Evolutionary conservation across 2,329 filamentous ascomycete genomes (phyloP), one percentile per base, ranked within the genome.

Genomic region (Parascedosporium putredinis): DNA sequence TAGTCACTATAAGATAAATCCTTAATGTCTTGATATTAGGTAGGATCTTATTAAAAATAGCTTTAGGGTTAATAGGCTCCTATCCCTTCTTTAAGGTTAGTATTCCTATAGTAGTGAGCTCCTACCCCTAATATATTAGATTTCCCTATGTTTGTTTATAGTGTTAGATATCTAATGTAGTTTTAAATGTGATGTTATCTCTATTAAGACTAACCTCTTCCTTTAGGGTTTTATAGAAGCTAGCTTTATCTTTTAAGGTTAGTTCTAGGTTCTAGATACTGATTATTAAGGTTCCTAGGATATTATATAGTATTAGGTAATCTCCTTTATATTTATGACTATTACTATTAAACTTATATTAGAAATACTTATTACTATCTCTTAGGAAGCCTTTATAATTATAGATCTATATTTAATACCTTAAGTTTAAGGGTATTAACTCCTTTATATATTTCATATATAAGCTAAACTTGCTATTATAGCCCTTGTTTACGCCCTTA

Each of bases 151-250:
- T n/a, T n/a, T n/a, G n/a, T n/a, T n/a, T n/a, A n/a, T n/a, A n/a
- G n/a, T n/a, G n/a, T n/a, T n/a, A n/a, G n/a, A n/a, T n/a, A n/a
- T n/a, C n/a, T n/a, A n/a, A 45, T 45, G 43, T n/a, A 45, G 23
- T 25, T 25, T 45, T 25, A 8, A 45, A 16, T 16, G 25, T 25
- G 22, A 29, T 14, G 20, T 23, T 24, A 23, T 22, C 20, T 14
- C 8, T 24, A 24, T 14, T 45, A 24, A 45, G 3, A 23, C 42
- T 24, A 14, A 45, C 25, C 14, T 45, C 43, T 3, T 45, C 43
- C 23, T 45, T n/a, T n/a, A 45, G 22, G 43, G 43, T 45, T 25
- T 25, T 23, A 25, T 45, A 25, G 24, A 45, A 45, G 14, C 43
- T n/a, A 9, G 20, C 43, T 14, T 45, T n/a, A 24, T 45, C 43